Evolutionary conservation across 2,329 filamentous ascomycete species (phyloP), one percentile per base, ranked within the genome.

Genomic region (Ceratocystiopsis minuta): DNA sequence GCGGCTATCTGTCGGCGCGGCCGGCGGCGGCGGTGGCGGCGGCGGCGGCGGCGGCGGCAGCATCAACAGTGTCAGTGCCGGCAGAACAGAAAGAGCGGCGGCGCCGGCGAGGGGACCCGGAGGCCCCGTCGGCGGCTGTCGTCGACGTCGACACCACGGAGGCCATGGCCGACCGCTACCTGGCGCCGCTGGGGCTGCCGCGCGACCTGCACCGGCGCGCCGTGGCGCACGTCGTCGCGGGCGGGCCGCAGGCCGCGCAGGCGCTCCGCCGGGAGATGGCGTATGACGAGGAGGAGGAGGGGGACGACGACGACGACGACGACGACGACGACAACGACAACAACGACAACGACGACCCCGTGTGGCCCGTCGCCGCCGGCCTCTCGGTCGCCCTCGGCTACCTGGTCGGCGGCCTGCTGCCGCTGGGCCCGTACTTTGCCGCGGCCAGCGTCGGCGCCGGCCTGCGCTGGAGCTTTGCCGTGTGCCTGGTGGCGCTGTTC

Each of bases 1-100:
- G 79, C 16, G 78, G 75, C 13, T 83, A 78, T 51, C 60, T 84
- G 2, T 73, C 76, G 2, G 75, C 75, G 42, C 60, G 53, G 51
- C 43, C 45, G 34, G 36, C 48, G 6, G 16, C 36, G 3, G n/a
- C 17, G 17, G 37, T 14, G 13, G 24, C 10, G 16, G n/a, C 9
- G 36, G 47, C 46, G 40, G 45, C 37, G 15, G 20, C 20, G 50
- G 38, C 34, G 14, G 11, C n/a, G 20, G 7, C 20, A 10, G 24
- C 24, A 28, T 28, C 24, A 6, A 6, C 24, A 28, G 6, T 2
- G 24, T 10, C 24, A 6, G 11, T 28, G 24, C n/a, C n/a, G n/a
- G n/a, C n/a, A n/a, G n/a, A n/a, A n/a, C n/a, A n/a, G n/a, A 10
- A 28, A 16, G 3, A 15, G 9, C 18, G 18, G 3, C 15, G 16